Conservation (phyloP, 202 grass and related monocot species). For the Saccharum hybrid region DNA sequence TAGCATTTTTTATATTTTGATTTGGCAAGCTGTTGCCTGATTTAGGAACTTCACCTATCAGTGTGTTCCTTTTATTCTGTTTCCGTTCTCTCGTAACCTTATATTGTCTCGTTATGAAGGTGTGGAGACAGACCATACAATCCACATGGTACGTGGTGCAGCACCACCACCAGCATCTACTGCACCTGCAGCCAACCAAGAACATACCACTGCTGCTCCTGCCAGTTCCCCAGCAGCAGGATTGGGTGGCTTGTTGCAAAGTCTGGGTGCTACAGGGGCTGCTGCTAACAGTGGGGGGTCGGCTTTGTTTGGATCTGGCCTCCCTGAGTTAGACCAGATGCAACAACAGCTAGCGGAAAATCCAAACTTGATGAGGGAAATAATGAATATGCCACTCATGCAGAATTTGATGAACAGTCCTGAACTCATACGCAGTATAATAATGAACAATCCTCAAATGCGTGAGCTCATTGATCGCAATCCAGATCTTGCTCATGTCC, state of each 20-base stretch:
- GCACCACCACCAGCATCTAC: slow-evolving; percentile 49
- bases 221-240: slow-evolving; percentile 46
- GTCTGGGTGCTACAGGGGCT: slow-evolving; percentile 54
- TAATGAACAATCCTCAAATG: slow-evolving; percentile 98
- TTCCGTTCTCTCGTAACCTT: slow-evolving; percentile 8
- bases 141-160: slow-evolving; percentile 84
- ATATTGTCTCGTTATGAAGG: slow-evolving; percentile 54
- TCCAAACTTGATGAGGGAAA: slow-evolving; percentile 88
- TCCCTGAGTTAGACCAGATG: slow-evolving; percentile 67
- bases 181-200: slow-evolving; percentile 49
- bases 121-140: slow-evolving; percentile 89
- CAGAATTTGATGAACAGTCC: slow-evolving; percentile 87
- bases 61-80: not conserved
- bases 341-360: slow-evolving; percentile 85
- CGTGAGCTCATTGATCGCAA: slow-evolving; percentile 92
- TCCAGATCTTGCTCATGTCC: slow-evolving; percentile 91
- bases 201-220: slow-evolving; percentile 51
- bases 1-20: slow-evolving; percentile 12
- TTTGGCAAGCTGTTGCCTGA: not conserved
- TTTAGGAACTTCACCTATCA: slow-evolving; percentile 11
- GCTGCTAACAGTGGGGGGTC: slow-evolving; percentile 38
- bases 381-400: slow-evolving; percentile 89
- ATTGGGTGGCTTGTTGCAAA: slow-evolving; percentile 60
- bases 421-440: slow-evolving; percentile 84
- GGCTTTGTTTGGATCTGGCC: slow-evolving; percentile 49